phyloP scores from a whole-genome alignment of 352 stramenopile species.

The Phytophthora meadii region DNA sequence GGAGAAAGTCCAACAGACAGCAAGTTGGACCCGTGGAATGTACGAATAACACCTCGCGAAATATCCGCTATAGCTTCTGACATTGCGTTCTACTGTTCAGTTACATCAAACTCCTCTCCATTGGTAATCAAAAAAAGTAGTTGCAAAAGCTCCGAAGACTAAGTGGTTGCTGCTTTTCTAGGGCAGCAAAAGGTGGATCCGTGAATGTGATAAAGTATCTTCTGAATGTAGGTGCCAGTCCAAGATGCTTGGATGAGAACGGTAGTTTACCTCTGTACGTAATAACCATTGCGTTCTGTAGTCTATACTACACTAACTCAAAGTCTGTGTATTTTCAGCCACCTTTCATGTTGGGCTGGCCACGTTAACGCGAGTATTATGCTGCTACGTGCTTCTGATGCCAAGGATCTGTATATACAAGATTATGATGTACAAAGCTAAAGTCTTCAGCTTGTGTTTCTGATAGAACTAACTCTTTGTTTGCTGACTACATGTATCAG shows the following conservation, averaged over 20 bases:
- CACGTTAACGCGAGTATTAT: constrained; percentile 62
- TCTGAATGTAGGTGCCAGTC: constrained; percentile 52
- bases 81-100: constrained; percentile 7
- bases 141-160: not conserved
- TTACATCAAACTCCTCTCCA: constrained; percentile 78
- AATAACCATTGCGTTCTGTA: not conserved
- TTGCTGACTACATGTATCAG: not conserved
- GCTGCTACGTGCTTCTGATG: constrained; percentile 55
- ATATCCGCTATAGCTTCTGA: no score
- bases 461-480: not conserved
- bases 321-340: constrained; percentile 32
- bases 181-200: constrained; percentile 72
- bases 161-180: constrained; percentile 14
- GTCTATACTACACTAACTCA: not conserved
- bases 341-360: constrained; percentile 73
- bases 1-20: constrained; percentile 48
- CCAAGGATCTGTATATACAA: constrained; percentile 66
- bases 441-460: no score
- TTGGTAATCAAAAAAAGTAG: constrained; percentile 42
- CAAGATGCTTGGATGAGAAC: constrained; percentile 66
- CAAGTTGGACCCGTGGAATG: constrained; percentile 73
- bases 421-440: constrained; percentile 62
- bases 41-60: constrained; percentile 8
- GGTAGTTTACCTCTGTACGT: constrained; percentile 72
- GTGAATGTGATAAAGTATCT: constrained; percentile 63